Base-by-base conservation (phyloP, 1,284 basidiomycete genomes). In the Chalciporus sp. region DNA sequence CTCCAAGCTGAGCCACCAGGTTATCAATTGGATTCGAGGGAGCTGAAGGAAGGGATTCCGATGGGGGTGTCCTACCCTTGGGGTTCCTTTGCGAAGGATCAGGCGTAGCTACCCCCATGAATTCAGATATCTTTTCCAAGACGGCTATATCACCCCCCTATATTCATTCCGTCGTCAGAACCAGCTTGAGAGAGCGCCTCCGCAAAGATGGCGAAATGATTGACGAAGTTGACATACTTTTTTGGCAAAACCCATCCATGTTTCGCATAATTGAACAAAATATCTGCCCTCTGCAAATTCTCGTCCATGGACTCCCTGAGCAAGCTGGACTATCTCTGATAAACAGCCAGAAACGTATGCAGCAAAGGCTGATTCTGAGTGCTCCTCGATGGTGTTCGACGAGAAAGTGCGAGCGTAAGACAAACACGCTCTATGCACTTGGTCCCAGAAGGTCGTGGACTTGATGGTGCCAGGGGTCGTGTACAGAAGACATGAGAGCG, bases 231-330 rank as follows among this genome's bases (percentile, higher is more conserved):
- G 27, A 61, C 68, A 50, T 50, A 81, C 84, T 68, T 72, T 73
- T 61, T 77, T 78, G 1, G 83, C 81, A 57, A 84, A 76, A 27
- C 64, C 70, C 60, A 79, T 76, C 81, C 83, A 84, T 52, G 79
- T 81, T 59, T 90, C 86, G 62, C 87, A 89, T 64, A 87, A 84
- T 4, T 72, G 72, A 11, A 82, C 58, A 60, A 86, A 90, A 1
- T 75, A 72, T 29, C 72, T 76, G 1, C 80, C 82, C 7, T 69
- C 67, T 50, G 81, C 60, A 58, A 85, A 84, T 0, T 43, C 53
- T 1, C 11, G 56, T 54, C 53, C 79, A 10, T 44, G 47, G 33
- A 64, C 52, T 8, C 29, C 47, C 77, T 42, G 64, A n/a, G 56
- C 79, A 65, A 49, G 67, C 54, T 53, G 77, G 69, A 81, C 67